Base-by-base conservation (phyloP, 2,329 filamentous ascomycete species). In the Diplodia scrobiculata region DNA sequence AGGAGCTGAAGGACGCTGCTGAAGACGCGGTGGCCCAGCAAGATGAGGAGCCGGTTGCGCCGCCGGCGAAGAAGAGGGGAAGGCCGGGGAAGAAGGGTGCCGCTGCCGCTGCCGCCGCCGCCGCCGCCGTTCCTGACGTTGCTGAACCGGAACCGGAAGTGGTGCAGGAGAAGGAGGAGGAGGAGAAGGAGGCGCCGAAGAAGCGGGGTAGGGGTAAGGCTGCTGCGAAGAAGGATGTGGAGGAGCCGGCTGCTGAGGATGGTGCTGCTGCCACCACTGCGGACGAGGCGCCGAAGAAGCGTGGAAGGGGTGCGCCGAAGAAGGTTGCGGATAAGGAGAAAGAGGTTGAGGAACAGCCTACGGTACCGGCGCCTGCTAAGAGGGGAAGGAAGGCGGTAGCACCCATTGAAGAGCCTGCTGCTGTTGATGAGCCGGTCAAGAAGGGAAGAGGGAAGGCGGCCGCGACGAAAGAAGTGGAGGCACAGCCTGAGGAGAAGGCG, bases 401-500 rank as follows among this genome's bases (percentile, higher is more conserved):
- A 9, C 38, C 52, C 17, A 38, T 21, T 10, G 52, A 32, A 50
- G 62, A 53, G 36, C 14, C 59, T 51, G 32, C 19, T 13, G 47
- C 21, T 51, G 25, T 41, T 25, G n/a, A 27, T 7, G 53, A 50
- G 34, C 32, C 64, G n/a, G 53, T 34, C 1, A 55, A 47, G 17
- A 67, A 63, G 50, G 36, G 58, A 1, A 58, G 58, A 27, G 60
- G 66, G 13, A 59, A 19, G 19, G 47, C 32, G 19, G 47, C 48
- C 0, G 54, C 66, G 19, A 21, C 60, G n/a, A 60, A 58, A 47
- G 50, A 67, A 27, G 34, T n/a, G 3, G 66, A 68, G 47, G 50
- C 34, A 14, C 55, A 67, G 9, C 19, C 65, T 25, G 62, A 67
- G 21, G 60, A 38, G 45, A 45, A 50, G 19, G 25, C 27, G 5